Base-by-base conservation (phyloP, 2,329 filamentous ascomycete species). In the Colletotrichum chlorophyti region DNA sequence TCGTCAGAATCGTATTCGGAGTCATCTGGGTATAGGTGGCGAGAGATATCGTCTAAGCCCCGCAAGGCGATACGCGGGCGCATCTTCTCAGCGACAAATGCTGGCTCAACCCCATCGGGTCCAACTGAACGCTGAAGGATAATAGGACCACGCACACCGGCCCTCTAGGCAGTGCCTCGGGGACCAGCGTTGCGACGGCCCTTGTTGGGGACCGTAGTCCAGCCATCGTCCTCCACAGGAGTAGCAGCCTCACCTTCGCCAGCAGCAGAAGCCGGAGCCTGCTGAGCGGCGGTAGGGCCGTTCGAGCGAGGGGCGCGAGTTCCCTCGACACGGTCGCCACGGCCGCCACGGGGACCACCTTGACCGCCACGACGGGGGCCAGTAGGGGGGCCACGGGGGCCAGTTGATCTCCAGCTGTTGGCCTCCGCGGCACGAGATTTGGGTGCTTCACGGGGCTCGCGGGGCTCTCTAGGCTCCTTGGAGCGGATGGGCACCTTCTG, bases 361-460 rank as follows among this genome's bases (percentile, higher is more conserved):
- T 35, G 46, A 29, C 46, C 46, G 26, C 53, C 53, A 38, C 76
- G 73, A 38, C 76, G 73, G 35, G 73, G 72, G 6, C 74, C 78
- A 58, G 77, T 68, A n/a, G 73, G 72, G 32, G 72, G 68, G 60
- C 80, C 79, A 60, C 79, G 79, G n/a, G 76, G 67, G 64, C 81
- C 81, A 50, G 74, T 76, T 12, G 79, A 75, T 72, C 86, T 80
- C 86, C 86, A 89, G 74, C 80, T 88, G 48, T 82, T 81, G 58
- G 80, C 79, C 64, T 88, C 86, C 23, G 76, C 66, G 45, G 83
- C 81, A 65, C 83, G 82, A 29, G 85, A 80, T 72, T 83, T 85
- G 59, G 72, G 65, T 58, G 78, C 76, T 64, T 74, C 73, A n/a
- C 69, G 70, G 53, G 79, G 74, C 67, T 81, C 77, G 10, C 73